Evolutionary conservation across 1,139 yeast species (phyloP), one percentile per base, ranked within the genome.

Genomic region (Geotrichum citri-aurantii): DNA sequence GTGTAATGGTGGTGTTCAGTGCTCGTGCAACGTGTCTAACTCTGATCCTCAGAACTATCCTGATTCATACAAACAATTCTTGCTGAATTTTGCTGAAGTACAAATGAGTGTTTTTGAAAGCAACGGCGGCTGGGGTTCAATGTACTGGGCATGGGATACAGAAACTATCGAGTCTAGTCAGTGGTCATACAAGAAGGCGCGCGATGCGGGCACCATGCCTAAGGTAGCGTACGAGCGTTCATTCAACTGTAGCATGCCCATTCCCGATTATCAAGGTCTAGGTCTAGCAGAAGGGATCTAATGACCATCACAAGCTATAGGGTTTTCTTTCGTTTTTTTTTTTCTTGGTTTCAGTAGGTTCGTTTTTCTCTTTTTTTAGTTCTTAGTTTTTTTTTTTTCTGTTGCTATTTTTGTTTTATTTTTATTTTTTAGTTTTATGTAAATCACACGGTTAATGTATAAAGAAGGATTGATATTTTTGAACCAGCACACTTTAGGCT

Each of bases 81-180:
- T 73, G 59, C 64, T 63, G 19, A 66, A 68, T 57, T 71, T 68
- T 61, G 74, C 75, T 7, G 72, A 70, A 56, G 62, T 67, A 11
- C 75, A 72, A 58, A 72, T 72, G 73, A 65, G 68, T 4, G 66
- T 65, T 6, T 72, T 69, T 60, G 75, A 71, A 59, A 53, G 62
- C 47, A 63, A 64, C 50, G 72, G 73, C 24, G 71, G 71, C 19
- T 70, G 72, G 73, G 75, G 75, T 8, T 71, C 68, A 51, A 65
- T 71, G 64, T 71, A 71, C 63, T 72, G 75, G 75, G 69, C 73
- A 11, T 72, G 75, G 75, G 71, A 70, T 52, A 68, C 72, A 2
- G 75, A 72, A 57, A 64, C 68, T 14, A 63, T 62, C 40, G 63
- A 64, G 12, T 61, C 73, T 14, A 60, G 71, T 23, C 75, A 72